Conservation (phyloP, 768 basidiomycete genomes). For the Rhizopogon roseolus region DNA sequence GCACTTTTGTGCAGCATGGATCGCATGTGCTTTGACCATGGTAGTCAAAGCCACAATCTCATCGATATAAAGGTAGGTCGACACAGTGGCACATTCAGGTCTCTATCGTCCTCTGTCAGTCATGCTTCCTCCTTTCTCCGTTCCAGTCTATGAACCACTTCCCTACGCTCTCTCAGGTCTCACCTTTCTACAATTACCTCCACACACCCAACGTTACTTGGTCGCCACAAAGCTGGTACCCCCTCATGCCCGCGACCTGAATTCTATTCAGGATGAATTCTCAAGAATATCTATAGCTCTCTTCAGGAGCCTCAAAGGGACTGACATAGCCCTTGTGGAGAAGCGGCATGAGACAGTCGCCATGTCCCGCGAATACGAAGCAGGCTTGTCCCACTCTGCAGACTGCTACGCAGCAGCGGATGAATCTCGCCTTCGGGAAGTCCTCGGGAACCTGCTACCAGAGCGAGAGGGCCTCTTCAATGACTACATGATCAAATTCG, state of each 20-base stretch:
- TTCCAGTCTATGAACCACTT: slow-evolving; percentile 1
- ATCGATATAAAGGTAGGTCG: not conserved
- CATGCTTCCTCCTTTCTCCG: not conserved
- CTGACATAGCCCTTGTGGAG: not conserved
- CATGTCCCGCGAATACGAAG: not conserved
- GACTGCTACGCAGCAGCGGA: not conserved
- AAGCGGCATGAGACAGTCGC: not conserved
- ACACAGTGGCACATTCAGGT: not conserved
- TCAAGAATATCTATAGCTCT: not conserved
- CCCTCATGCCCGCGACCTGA: not conserved
- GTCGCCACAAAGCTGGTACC: not conserved
- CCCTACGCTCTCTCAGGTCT: slow-evolving; percentile 5
- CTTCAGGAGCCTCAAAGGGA: not conserved
- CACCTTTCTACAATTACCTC: slow-evolving; percentile 4
- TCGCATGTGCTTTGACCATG: not conserved
- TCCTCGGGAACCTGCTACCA: slow-evolving; percentile 7
- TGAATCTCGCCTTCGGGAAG: not conserved
- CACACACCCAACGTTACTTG: slow-evolving; percentile 1
- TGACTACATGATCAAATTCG: slow-evolving; percentile 10
- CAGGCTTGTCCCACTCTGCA: not conserved
- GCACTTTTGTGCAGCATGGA: not conserved
- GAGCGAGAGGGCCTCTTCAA: slow-evolving; percentile 7
- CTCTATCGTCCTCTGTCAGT: slow-evolving; percentile 2
- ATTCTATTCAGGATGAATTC: not conserved
- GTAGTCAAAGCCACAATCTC: not conserved